Base-by-base conservation (phyloP, 2,329 filamentous ascomycete species). In the Fusarium decemcellulare region DNA sequence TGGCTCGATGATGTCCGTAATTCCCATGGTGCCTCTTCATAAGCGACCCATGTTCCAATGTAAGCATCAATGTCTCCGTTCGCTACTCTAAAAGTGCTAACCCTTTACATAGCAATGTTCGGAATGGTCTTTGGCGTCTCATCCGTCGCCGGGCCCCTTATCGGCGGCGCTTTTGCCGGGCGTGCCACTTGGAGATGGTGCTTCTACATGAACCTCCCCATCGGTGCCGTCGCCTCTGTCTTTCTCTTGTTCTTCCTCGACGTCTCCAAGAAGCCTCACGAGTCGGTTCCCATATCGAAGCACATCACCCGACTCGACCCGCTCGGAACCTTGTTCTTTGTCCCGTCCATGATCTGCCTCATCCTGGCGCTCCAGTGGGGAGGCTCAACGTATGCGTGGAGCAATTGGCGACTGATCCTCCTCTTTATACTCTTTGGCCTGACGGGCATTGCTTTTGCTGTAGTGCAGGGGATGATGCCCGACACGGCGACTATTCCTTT, bases 291-390 rank as follows among this genome's bases (percentile, higher is more conserved):
- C 1, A 34, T 82, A 34, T 74, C 74, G 55, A 76, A 82, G 59
- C 85, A 88, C 52, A 74, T 88, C 55, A 79, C 81, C 67, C 84
- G 86, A 1, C 81, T 90, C 51, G 88, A 91, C 61, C 87, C 87
- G 0, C 73, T 90, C 2, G 89, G 90, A 29, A 90, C 87, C 8
- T 73, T 86, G 14, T 84, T 90, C 76, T 87, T 92, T 67, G 77
- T 91, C 15, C 88, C 89, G 0, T 84, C 84, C 34, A 83, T 90
- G 40, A 81, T 90, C 14, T 88, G 84, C 65, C 85, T 91, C 39
- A 78, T 92, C 4, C 80, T 92, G 6, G 89, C 89, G 1, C 80
- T 92, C 36, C 87, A 91, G 72, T 91, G 88, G 89, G 88, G 88
- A 54, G 88, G 88, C 5, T 82, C 83, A 3, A 82, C 76, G 3